Evolutionary conservation across 2,329 filamentous ascomycete species (phyloP), one percentile per base, ranked within the genome.

Genomic region (Botryotinia narcissicola): DNA sequence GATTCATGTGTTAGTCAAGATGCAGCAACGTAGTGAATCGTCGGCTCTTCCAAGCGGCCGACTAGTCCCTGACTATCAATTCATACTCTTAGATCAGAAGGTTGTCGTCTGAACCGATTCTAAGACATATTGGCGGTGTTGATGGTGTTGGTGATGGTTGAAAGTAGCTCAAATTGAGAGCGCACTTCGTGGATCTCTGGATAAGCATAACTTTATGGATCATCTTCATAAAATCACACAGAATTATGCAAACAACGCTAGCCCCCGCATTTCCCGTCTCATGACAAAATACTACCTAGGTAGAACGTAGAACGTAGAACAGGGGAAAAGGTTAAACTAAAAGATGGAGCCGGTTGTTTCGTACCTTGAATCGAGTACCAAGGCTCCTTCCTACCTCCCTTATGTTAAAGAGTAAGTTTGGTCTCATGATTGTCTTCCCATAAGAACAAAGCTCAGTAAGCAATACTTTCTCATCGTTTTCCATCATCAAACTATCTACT

Each of bases 181-280:
- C 20, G 32, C 20, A 46, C 44, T 10, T 0, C 16, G 16, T 44
- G 42, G 18, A 20, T 20, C 42, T 44, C 20, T n/a, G 12, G n/a
- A 54, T 8, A 40, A 40, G 22, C 60, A 62, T n/a, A 62, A 37
- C 4, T 29, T 68, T 57, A 42, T 68, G 66, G 40, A 68, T 7
- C 6, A 16, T 40, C 29, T 32, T 57, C 66, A 68, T 57, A 68
- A 57, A 2, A 54, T 25, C 22, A 29, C 40, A 7, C 32, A 4
- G 12, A 64, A 10, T 64, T 64, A 46, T 68, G 48, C 66, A n/a
- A 40, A 42, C 2, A 25, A 57, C 66, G 37, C 66, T 69, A 69
- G 32, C 66, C 66, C 66, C 66, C 66, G 66, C 66, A 69, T 69
- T 57, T 57, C n/a, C 9, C 48, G 51, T 42, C 48, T 32, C 66